phyloP scores from a whole-genome alignment of 306 rosid genomes.

The Leucaena leucocephala region DNA sequence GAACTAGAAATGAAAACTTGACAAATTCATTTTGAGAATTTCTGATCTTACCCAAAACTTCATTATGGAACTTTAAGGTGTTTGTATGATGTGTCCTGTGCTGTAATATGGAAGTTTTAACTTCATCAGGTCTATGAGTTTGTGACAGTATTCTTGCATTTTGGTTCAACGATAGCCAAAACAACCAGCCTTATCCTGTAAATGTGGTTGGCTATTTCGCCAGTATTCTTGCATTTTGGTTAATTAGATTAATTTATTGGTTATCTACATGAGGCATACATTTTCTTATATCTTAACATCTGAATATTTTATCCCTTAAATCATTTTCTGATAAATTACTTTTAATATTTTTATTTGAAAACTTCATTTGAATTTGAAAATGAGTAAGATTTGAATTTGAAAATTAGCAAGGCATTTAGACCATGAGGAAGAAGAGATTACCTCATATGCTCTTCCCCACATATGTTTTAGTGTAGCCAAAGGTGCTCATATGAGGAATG shows the following conservation, averaged over 20 bases:
- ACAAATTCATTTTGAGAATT: neutral
- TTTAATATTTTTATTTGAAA: neutral
- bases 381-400: neutral
- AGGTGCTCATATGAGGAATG: neutral
- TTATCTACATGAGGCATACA: neutral
- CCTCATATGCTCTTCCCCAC: neutral
- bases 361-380: neutral
- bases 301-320: neutral
- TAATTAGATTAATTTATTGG: neutral
- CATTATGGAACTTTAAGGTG: neutral
- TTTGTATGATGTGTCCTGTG: neutral
- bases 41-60: neutral
- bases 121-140: neutral
- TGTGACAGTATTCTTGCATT: neutral
- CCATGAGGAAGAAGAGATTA: neutral
- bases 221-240: neutral
- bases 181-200: neutral
- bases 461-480: neutral
- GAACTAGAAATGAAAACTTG: neutral
- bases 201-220: neutral
- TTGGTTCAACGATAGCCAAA: neutral
- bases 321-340: neutral
- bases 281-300: neutral
- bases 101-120: neutral
- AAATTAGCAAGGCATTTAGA: neutral